phyloP scores from a whole-genome alignment of 768 basidiomycete genomes.

The Kwoniella sp. region DNA sequence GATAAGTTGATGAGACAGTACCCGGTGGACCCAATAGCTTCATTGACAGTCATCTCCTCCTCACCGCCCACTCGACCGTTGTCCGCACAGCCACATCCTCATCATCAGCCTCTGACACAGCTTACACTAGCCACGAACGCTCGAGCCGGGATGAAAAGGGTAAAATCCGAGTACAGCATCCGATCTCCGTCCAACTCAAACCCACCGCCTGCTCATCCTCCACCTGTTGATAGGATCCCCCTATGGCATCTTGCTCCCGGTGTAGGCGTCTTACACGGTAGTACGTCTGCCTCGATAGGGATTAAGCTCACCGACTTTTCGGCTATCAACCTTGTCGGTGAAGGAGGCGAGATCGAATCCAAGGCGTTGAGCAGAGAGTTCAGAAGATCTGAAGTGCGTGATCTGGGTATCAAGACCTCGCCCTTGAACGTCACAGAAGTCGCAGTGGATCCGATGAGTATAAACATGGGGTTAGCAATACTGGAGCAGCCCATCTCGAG shows the following conservation, averaged over 20 bases:
- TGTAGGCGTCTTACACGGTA: constrained; percentile 40
- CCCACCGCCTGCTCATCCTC: not conserved
- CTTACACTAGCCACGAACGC: not conserved
- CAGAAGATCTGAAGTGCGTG: not conserved
- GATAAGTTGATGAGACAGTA: not conserved
- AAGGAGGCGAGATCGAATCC: not conserved
- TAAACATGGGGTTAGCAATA: not conserved
- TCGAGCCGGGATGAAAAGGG: not conserved
- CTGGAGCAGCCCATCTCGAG: constrained; percentile 20
- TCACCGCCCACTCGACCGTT: not conserved
- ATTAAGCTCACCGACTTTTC: constrained; percentile 46
- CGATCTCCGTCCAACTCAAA: not conserved
- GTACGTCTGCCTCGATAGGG: constrained; percentile 41
- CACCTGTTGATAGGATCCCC: constrained; percentile 34
- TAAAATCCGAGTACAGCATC: not conserved
- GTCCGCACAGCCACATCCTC: not conserved
- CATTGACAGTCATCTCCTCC: constrained; percentile 34
- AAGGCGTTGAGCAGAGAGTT: not conserved
- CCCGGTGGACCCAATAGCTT: constrained; percentile 42
- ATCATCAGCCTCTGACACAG: not conserved
- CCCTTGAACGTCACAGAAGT: constrained; percentile 1
- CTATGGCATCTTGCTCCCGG: constrained; percentile 48
- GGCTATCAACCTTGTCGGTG: constrained; percentile 35
- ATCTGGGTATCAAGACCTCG: constrained; percentile 12
- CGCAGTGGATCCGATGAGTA: not conserved